A percentile compares a stretch with the other conserved stretches of the same genome.
These are phyloP conservation scores for Penicillium canariense DNA, from an alignment of 495 filamentous ascomycete species.

Conservation along the genomic window DNA sequence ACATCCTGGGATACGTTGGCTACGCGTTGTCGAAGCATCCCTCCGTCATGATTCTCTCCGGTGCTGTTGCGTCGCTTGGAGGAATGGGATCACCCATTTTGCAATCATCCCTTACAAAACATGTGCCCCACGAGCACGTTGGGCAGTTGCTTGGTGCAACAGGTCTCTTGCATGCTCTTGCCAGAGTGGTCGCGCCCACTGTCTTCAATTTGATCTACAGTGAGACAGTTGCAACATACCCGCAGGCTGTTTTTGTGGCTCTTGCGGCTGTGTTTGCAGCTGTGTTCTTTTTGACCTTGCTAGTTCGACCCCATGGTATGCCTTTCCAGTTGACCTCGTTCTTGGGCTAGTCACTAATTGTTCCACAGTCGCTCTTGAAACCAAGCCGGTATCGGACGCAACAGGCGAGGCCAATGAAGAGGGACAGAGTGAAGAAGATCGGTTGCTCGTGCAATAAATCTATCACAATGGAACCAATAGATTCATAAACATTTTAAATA, in stretches of 20 bases:
- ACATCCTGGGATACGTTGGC: constrained; percentile 71
- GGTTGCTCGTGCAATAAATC: constrained; percentile 9
- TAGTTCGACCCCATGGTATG: constrained; percentile 73
- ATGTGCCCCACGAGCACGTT: constrained; percentile 75
- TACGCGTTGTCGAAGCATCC: constrained; percentile 62
- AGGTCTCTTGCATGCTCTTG: constrained; percentile 80
- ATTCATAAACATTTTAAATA: background rate
- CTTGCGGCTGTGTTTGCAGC: constrained; percentile 64
- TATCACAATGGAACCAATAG: background rate
- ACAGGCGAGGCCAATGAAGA: constrained; percentile 23
- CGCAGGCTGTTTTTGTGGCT: constrained; percentile 80
- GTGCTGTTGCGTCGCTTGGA: constrained; percentile 69
- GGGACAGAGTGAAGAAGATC: constrained; percentile 20
- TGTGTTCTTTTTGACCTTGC: constrained; percentile 62
- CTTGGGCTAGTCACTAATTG: constrained; percentile 2
- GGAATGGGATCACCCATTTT: constrained; percentile 82
- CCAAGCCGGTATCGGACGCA: constrained; percentile 11
- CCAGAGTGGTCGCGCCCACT: constrained; percentile 73
- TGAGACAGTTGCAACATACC: constrained; percentile 69
- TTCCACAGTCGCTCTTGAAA: constrained; percentile 20
- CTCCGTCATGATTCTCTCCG: constrained; percentile 60
- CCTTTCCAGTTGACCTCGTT: background rate
- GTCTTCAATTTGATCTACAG: constrained; percentile 86
- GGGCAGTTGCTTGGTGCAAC: constrained; percentile 85
- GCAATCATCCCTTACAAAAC: constrained; percentile 82